Evolutionary conservation across 225 moss, liverwort and hornwort species (phyloP).

Genomic region (Thuidium tamariscinum): DNA sequence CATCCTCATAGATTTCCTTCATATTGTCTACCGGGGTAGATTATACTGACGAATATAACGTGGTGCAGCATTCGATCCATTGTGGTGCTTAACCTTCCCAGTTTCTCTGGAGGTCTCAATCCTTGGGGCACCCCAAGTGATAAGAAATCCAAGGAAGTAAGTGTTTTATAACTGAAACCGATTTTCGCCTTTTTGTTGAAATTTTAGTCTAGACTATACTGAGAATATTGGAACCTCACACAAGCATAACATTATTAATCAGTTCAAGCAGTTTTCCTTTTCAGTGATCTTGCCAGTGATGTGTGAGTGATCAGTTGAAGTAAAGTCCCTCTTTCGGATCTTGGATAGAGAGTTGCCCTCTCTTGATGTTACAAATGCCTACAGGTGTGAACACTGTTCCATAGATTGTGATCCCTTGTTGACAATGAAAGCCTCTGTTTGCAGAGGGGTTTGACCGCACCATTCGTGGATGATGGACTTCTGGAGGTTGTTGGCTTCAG

Average conservation of each 20-base stretch:
- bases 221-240: background rate
- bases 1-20: background rate
- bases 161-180: background rate
- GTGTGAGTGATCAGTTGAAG: background rate
- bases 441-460: slow-evolving; percentile 53
- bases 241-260: background rate
- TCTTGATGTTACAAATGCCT: background rate
- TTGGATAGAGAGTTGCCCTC: background rate
- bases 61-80: slow-evolving; percentile 69
- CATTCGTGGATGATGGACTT: slow-evolving; percentile 82
- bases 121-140: slow-evolving; percentile 66
- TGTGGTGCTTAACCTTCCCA: slow-evolving; percentile 77
- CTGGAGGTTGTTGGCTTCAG: slow-evolving; percentile 81
- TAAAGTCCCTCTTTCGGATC: background rate
- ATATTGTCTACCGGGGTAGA: background rate
- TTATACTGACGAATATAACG: background rate
- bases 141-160: slow-evolving; percentile 33
- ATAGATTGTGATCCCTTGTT: background rate
- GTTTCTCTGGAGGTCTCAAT: slow-evolving; percentile 88
- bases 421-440: background rate
- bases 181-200: background rate
- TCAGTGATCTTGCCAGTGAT: background rate
- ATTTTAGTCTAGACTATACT: background rate
- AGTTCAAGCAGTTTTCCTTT: background rate
- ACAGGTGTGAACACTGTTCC: background rate